Percentiles rank a stretch among this genome's conserved stretches.
Evolutionary conservation across 768 basidiomycete genomes (phyloP).

Genomic region (Phylloporus sp.): DNA sequence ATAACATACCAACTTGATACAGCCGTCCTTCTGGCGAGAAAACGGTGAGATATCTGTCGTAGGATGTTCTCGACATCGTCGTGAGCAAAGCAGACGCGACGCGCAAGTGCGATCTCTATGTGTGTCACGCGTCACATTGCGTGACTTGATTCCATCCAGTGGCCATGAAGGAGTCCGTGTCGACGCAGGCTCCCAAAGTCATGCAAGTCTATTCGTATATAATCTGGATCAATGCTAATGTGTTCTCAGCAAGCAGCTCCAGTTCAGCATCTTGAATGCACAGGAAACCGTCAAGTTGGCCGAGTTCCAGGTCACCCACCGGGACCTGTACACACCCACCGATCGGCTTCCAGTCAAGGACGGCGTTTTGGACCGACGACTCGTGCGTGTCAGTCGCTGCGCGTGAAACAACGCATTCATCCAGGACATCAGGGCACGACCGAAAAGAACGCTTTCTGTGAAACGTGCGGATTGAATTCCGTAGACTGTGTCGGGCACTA

Average conservation of each 20-base stretch:
- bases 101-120: constrained; percentile 42
- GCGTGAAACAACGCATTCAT: neutral
- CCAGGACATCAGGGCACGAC: constrained; percentile 70
- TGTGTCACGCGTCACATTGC: constrained; percentile 34
- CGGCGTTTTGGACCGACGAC: constrained; percentile 88
- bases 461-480: constrained; percentile 88
- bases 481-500: constrained; percentile 98
- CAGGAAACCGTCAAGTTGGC: constrained; percentile 95
- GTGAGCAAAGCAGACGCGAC: constrained; percentile 50
- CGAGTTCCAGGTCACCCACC: constrained; percentile 92
- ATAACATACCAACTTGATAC: constrained; percentile 90
- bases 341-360: constrained; percentile 84
- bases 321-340: constrained; percentile 82
- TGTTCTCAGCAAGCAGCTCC: constrained; percentile 76
- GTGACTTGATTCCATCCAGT: neutral
- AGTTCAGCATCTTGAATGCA: constrained; percentile 89
- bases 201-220: constrained; percentile 45
- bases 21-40: constrained; percentile 96
- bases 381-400: constrained; percentile 47
- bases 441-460: constrained; percentile 88
- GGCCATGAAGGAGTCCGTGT: constrained; percentile 78
- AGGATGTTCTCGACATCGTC: constrained; percentile 92
- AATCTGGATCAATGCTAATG: constrained; percentile 3
- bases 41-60: constrained; percentile 94
- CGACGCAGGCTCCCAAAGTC: constrained; percentile 75